Evolutionary conservation across 805 yeast genomes (phyloP).

Genomic region (Candida xiaguanensis): DNA sequence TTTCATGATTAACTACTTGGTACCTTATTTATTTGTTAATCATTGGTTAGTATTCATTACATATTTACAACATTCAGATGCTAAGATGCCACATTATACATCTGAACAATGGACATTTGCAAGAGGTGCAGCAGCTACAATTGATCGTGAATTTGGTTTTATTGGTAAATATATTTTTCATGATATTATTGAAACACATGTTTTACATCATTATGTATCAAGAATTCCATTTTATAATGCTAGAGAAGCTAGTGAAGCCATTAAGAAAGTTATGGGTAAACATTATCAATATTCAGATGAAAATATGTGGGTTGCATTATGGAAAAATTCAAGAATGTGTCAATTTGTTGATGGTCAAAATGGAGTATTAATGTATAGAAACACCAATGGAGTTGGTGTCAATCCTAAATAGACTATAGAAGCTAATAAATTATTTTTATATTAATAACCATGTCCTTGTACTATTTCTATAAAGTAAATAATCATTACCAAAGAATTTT

Average conservation of each 20-base stretch:
- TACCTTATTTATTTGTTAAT: constrained; percentile 78
- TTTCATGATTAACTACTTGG: constrained; percentile 62
- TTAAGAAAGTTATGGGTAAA: constrained; percentile 80
- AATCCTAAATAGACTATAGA: constrained; percentile 11
- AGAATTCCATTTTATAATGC: constrained; percentile 87
- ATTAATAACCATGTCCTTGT: constrained; percentile 59
- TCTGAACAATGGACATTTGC: constrained; percentile 78
- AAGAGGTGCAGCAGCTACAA: constrained; percentile 87
- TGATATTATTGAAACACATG: constrained; percentile 89
- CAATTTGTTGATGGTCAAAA: constrained; percentile 72
- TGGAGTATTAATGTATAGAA: constrained; percentile 73
- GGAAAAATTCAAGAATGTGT: constrained; percentile 61
- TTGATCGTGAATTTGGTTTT: constrained; percentile 80
- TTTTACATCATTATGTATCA: constrained; percentile 78
- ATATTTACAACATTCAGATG: constrained; percentile 79
- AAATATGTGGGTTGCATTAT: constrained; percentile 68
- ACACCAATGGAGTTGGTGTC: constrained; percentile 49
- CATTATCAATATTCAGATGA: constrained; percentile 67
- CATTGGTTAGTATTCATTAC: constrained; percentile 91
- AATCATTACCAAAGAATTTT: constrained; percentile 68
- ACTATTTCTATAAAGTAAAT: constrained; percentile 45
- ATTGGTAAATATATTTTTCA: constrained; percentile 78
- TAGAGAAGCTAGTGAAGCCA: constrained; percentile 73
- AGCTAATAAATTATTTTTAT: background rate
- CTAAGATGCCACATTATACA: constrained; percentile 75